Conservation (phyloP, 2,329 filamentous ascomycete genomes). For the Colletotrichum salicis region DNA sequence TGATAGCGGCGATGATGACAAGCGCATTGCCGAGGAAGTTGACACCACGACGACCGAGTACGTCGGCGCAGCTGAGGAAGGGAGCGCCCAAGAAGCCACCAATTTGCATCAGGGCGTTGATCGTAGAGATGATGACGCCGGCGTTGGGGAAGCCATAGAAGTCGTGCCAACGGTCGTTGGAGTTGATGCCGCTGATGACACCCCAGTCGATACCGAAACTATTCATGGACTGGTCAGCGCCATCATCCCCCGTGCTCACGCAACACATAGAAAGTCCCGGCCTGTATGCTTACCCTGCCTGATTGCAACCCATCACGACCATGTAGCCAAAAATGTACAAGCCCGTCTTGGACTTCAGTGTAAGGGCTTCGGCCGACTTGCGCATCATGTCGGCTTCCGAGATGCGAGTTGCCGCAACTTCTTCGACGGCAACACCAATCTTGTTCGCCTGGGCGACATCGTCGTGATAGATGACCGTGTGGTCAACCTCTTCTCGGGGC, state of each 20-base stretch:
- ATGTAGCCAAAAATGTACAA: slow-evolving; percentile 54
- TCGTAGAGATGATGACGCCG: slow-evolving; percentile 52
- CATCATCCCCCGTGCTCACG: too few species aligned
- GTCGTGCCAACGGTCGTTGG: slow-evolving; percentile 52
- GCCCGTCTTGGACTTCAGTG: slow-evolving; percentile 52
- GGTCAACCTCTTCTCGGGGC: slow-evolving; percentile 29
- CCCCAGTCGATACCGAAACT: slow-evolving; percentile 60
- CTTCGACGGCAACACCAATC: slow-evolving; percentile 51
- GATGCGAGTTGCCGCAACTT: slow-evolving; percentile 55
- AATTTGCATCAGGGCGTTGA: slow-evolving; percentile 60
- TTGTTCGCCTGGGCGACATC: slow-evolving; percentile 45
- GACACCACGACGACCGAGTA: slow-evolving; percentile 61
- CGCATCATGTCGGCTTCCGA: slow-evolving; percentile 57
- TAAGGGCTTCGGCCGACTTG: slow-evolving; percentile 53
- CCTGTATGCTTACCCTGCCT: slow-evolving; percentile 46
- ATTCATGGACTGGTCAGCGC: background rate
- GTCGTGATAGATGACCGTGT: slow-evolving; percentile 39
- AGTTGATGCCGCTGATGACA: slow-evolving; percentile 59
- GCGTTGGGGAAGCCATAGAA: slow-evolving; percentile 55
- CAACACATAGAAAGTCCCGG: too few species aligned
- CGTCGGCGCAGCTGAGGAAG: slow-evolving; percentile 60
- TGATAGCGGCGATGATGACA: slow-evolving; percentile 54
- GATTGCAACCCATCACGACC: slow-evolving; percentile 58
- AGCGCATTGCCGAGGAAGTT: slow-evolving; percentile 58
- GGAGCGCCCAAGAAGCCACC: slow-evolving; percentile 59